phyloP scores from a whole-genome alignment of 140 eudicot species.

The Erigeron philadelphicus region DNA sequence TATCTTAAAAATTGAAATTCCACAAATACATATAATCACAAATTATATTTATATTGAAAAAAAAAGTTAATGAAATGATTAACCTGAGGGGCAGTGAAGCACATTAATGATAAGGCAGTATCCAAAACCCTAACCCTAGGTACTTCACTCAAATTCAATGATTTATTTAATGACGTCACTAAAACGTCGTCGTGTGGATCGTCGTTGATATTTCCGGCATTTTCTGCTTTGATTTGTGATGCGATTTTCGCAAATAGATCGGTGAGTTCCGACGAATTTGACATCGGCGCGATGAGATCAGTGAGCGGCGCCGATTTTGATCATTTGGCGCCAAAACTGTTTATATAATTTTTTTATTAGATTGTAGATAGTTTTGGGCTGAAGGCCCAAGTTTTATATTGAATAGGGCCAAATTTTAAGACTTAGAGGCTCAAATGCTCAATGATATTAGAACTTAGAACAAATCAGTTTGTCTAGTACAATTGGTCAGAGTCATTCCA shows the following conservation, averaged over 20 bases:
- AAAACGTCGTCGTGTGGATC: constrained; percentile 30
- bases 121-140: constrained; percentile 68
- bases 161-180: constrained; percentile 40
- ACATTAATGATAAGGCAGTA: constrained; percentile 67
- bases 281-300: constrained; percentile 34
- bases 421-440: too few relatives aligned
- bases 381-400: background rate
- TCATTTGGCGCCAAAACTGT: constrained; percentile 28
- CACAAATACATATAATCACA: background rate
- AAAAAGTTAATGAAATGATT: background rate
- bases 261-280: constrained; percentile 40
- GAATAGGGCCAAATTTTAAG: too few relatives aligned
- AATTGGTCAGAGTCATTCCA: too few relatives aligned
- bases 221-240: constrained; percentile 24
- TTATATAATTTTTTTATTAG: background rate
- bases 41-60: background rate
- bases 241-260: constrained; percentile 49
- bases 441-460: too few relatives aligned
- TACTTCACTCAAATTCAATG: constrained; percentile 48
- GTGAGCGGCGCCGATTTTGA: background rate
- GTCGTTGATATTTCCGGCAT: constrained; percentile 17
- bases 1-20: background rate
- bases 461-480: too few relatives aligned
- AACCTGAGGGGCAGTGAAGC: constrained; percentile 68
- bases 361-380: background rate